Evolutionary conservation across 192 early-diverging fungal species (phyloP).

Genomic region (Podila clonocystis): DNA sequence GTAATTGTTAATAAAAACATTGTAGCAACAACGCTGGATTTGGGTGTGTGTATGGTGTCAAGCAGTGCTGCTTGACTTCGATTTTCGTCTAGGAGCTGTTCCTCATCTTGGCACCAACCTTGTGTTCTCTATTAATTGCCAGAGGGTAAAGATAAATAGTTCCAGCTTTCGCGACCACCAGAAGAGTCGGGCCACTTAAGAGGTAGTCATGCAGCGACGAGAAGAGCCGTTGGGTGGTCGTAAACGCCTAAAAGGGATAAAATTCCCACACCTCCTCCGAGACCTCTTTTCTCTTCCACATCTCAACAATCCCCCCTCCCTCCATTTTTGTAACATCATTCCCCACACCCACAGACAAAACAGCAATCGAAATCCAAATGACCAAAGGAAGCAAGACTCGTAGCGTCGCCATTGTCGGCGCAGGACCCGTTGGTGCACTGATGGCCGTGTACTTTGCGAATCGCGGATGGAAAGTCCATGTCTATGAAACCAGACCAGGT

Average conservation of each 20-base stretch:
- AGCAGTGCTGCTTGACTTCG: too few relatives aligned
- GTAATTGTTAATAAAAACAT: too few relatives aligned
- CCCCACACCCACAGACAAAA: background rate
- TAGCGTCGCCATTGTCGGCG: constrained; percentile 85
- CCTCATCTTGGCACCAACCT: too few relatives aligned
- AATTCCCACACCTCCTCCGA: background rate
- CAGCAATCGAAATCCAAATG: constrained; percentile 4
- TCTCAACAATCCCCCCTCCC: background rate
- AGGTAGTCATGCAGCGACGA: constrained; percentile 5
- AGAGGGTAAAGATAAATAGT: too few relatives aligned
- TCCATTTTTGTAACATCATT: background rate
- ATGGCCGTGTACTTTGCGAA: constrained; percentile 90
- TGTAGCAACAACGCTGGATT: too few relatives aligned
- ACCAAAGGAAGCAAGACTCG: constrained; percentile 19
- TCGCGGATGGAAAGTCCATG: constrained; percentile 88
- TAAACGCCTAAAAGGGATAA: background rate
- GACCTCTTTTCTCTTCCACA: background rate
- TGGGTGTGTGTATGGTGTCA: too few relatives aligned
- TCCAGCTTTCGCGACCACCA: background rate
- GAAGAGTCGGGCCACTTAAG: constrained; percentile 23
- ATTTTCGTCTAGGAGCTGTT: too few relatives aligned
- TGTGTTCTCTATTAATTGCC: too few relatives aligned
- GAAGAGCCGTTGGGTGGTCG: background rate
- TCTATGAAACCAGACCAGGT: constrained; percentile 90
- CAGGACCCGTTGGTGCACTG: constrained; percentile 93